A percentile compares a stretch with the other conserved stretches of the same genome.
Conservation (phyloP, 2,329 filamentous ascomycete species). For the Capronia epimyces region DNA sequence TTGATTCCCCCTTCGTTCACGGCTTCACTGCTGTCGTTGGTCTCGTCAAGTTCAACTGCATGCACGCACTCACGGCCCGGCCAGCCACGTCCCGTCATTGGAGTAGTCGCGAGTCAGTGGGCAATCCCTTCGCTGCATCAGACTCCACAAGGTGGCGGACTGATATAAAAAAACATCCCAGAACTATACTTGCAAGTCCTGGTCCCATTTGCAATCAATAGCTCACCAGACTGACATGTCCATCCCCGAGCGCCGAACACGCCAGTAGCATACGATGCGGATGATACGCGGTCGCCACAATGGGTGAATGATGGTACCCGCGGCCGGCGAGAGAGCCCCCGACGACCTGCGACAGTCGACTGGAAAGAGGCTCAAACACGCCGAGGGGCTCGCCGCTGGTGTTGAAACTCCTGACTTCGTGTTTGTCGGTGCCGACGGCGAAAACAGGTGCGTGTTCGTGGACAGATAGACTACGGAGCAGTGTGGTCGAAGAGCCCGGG, state of each 20-base stretch:
- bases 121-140: too few species aligned
- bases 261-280: slow-evolving; percentile 89
- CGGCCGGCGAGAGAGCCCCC: slow-evolving; percentile 19
- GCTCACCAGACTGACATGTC: slow-evolving; percentile 64
- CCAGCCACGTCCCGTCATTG: too few species aligned
- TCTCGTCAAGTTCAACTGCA: too few species aligned
- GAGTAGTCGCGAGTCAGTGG: too few species aligned
- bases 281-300: slow-evolving; percentile 88
- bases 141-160: too few species aligned
- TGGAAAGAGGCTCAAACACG: slow-evolving; percentile 56
- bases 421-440: slow-evolving; percentile 79
- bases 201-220: too few species aligned
- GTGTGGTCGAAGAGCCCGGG: slow-evolving; percentile 44
- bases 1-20: too few species aligned
- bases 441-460: slow-evolving; percentile 97
- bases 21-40: too few species aligned
- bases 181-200: too few species aligned
- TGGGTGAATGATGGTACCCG: slow-evolving; percentile 66
- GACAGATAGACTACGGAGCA: slow-evolving; percentile 77
- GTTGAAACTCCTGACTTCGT: slow-evolving; percentile 89
- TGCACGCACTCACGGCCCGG: too few species aligned
- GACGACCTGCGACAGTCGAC: slow-evolving; percentile 23
- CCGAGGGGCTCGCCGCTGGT: slow-evolving; percentile 74
- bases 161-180: too few species aligned
- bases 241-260: slow-evolving; percentile 77